These are phyloP conservation scores for Rhodofomes roseus DNA, from an alignment of 1,284 basidiomycete genomes.

Conservation along the genomic window DNA sequence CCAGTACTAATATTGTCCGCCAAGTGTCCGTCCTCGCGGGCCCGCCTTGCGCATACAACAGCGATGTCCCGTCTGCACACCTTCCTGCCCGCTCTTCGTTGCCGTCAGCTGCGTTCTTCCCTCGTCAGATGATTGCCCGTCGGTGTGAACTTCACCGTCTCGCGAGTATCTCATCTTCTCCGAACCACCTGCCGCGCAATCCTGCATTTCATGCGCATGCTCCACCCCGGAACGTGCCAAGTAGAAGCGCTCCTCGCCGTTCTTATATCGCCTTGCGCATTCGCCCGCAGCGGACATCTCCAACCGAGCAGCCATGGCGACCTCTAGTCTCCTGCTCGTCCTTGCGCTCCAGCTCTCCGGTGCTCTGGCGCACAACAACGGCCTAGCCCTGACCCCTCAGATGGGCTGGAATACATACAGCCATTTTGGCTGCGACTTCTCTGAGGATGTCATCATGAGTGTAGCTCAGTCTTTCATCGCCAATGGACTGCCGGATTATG, in stretches of 20 bases:
- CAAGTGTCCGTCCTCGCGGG: no score
- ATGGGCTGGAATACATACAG: slow-evolving; percentile 41
- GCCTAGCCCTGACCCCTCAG: slow-evolving; percentile 34
- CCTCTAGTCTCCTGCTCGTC: slow-evolving; percentile 3
- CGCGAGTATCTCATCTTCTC: neutral
- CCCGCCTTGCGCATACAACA: no score
- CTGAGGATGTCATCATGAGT: slow-evolving; percentile 30
- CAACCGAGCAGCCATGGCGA: neutral
- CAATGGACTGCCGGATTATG: slow-evolving; percentile 25
- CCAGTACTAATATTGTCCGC: neutral
- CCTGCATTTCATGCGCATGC: neutral
- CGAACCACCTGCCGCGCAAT: neutral
- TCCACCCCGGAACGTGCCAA: neutral
- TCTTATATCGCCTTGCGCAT: neutral
- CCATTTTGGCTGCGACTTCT: slow-evolving; percentile 32
- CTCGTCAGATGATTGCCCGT: neutral
- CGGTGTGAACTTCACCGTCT: neutral
- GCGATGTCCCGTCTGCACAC: no score
- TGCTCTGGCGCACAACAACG: slow-evolving; percentile 27
- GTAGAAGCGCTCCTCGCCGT: neutral
- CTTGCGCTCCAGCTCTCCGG: slow-evolving; percentile 12
- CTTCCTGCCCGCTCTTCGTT: no score
- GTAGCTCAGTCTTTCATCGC: slow-evolving; percentile 29
- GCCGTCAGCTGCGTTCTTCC: neutral
- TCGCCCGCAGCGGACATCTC: neutral